phyloP scores from a whole-genome alignment of 2,329 filamentous ascomycete genomes.

The Camptophora hylomeconis region DNA sequence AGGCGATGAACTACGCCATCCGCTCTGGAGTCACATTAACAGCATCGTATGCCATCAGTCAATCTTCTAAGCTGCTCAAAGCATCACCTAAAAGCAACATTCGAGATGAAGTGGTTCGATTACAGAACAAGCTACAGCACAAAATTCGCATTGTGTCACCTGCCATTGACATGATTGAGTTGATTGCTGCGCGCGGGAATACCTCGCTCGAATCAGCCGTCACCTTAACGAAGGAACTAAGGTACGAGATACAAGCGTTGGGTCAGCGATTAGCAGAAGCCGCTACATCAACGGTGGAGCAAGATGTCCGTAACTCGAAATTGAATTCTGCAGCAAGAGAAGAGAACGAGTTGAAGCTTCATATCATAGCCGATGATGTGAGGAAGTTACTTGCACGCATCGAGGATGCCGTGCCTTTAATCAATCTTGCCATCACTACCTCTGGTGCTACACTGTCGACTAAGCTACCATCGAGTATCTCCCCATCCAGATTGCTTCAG shows the following conservation, averaged over 20 bases:
- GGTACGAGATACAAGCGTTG: conserved; percentile 69
- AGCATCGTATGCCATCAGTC: conserved; percentile 69
- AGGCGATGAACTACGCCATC: conserved; percentile 88
- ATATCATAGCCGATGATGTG: conserved; percentile 60
- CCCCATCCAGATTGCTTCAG: conserved; percentile 79
- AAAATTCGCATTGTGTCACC: conserved; percentile 89
- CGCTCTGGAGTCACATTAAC: conserved; percentile 77
- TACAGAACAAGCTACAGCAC: conserved; percentile 62
- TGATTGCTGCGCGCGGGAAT: conserved; percentile 68
- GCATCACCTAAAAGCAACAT: conserved; percentile 55
- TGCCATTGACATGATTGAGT: conserved; percentile 80
- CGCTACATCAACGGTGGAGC: conserved; percentile 48
- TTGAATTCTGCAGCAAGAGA: conserved; percentile 36
- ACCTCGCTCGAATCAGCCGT: conserved; percentile 76
- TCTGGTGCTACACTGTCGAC: conserved; percentile 80
- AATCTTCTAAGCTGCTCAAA: conserved; percentile 66
- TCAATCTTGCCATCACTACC: conserved; percentile 87
- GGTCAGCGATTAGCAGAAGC: conserved; percentile 62
- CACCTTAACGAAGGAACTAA: conserved; percentile 66
- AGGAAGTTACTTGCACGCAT: conserved; percentile 63
- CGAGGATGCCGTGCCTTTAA: conserved; percentile 78
- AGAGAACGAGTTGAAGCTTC: conserved; percentile 51
- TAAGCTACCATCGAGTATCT: conserved; percentile 66
- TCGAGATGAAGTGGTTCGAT: conserved; percentile 54
- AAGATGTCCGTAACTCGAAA: conserved; percentile 24